Base-by-base conservation (phyloP, 2,329 filamentous ascomycete species). In the Aspergillus neoniger region DNA sequence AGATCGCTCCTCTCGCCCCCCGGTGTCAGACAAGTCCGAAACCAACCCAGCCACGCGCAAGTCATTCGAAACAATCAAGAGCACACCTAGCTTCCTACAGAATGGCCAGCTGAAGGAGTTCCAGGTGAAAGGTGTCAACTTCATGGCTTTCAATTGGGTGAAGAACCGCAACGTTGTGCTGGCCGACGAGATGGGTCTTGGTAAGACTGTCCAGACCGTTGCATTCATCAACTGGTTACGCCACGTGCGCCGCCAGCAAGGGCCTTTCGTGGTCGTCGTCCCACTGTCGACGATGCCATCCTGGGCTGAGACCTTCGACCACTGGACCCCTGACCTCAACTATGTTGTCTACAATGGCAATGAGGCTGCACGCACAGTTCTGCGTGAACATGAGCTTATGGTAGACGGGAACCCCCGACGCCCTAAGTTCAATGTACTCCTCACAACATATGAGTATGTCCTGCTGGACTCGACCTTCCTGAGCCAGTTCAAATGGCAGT, bases 371-470 rank as follows among this genome's bases (percentile, higher is more conserved):
- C 91, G 96, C 48, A 89, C 84, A 65, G 94, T 92, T 67, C 96
- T 99, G 64, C 88, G 90, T 39, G 91, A 98, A 49, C 89, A 96
- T 70, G 95, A 99, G 75, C 82, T 99, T 47, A 85, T 97, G 59
- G 84, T 92, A 5, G 91, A 96, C 72, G 90, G 90, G 36, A 96
- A 96, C 70, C 84, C 90, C 2, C 91, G 89, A 75, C 93, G 92
- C 74, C 90, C 91, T 63, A 97, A 96, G 75, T 99, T 99, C 82
- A 95, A 99, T 70, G 92, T 96, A n/a, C 83, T 99, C 36, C 86
- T 99, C 61, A 99, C 95, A 1, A 98, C 95, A 0, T 99, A 99
- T 73, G 95, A 99, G 77, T 98, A 96, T 74, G 95, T 97, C 59
- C 83, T 97, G 51, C 86, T 88, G 59, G 95, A 99, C 73, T 88